Percentiles rank a stretch among this genome's conserved stretches.
Evolutionary conservation across 1,284 basidiomycete species (phyloP).

Genomic region (Microbotryomycetes sp.): DNA sequence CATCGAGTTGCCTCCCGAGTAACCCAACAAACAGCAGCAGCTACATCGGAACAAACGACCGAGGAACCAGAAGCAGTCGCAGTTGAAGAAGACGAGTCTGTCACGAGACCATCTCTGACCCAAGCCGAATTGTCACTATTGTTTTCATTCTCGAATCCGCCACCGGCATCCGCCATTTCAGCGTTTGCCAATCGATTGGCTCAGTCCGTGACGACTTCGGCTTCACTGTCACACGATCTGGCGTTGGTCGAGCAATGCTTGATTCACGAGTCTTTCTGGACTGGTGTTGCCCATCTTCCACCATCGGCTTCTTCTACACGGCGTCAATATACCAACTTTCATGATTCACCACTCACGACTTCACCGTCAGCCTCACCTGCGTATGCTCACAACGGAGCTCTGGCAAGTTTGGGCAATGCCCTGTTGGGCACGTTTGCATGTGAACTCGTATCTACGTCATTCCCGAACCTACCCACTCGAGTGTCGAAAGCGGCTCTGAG

Average conservation of each 20-base stretch:
- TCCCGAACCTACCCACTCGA: conserved; percentile 82
- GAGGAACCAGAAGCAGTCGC: not conserved
- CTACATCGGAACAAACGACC: too few relatives aligned
- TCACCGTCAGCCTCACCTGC: conserved; percentile 52
- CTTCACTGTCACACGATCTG: conserved; percentile 26
- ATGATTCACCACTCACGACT: conserved; percentile 44
- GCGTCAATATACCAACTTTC: conserved; percentile 35
- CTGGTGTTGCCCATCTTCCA: conserved; percentile 23
- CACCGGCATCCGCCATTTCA: conserved; percentile 61
- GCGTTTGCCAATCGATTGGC: conserved; percentile 60
- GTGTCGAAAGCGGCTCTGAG: conserved; percentile 85
- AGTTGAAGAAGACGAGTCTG: not conserved
- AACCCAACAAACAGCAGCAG: not conserved
- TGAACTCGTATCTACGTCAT: conserved; percentile 74
- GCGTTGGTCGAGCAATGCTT: conserved; percentile 59
- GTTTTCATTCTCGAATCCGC: conserved; percentile 45
- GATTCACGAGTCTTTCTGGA: conserved; percentile 68
- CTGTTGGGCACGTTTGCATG: conserved; percentile 84
- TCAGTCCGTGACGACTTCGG: conserved; percentile 9
- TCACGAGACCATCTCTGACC: not conserved
- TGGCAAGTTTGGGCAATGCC: conserved; percentile 76
- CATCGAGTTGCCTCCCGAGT: too few relatives aligned
- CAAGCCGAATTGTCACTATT: conserved; percentile 24
- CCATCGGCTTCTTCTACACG: conserved; percentile 5
- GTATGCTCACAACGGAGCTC: conserved; percentile 65